Conservation (phyloP, 345 rosid species). For the Fremontodendron californicum region DNA sequence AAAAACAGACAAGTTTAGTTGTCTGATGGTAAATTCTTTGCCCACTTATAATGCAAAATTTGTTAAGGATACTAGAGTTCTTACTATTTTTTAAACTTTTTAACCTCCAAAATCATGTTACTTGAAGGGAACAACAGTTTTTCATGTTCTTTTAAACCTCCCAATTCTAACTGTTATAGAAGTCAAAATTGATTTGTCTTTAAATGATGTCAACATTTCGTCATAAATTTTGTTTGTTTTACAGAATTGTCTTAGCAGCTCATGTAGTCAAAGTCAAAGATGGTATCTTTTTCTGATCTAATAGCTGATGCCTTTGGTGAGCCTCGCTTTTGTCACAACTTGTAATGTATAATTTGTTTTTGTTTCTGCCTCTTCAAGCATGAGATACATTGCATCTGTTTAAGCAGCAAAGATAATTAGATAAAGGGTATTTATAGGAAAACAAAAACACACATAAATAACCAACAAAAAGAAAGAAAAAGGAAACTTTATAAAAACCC, state of each 20-base stretch:
- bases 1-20: neutral
- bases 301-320: conserved; percentile 5
- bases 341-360: no score
- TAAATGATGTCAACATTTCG: neutral
- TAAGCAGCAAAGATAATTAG: neutral
- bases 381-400: neutral
- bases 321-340: neutral
- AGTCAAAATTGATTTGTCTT: neutral
- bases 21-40: neutral
- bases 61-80: neutral
- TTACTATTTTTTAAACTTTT: neutral
- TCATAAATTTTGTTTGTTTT: neutral
- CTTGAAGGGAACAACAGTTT: neutral
- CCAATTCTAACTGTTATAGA: neutral
- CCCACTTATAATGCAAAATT: no score
- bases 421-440: neutral
- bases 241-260: neutral
- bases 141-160: neutral
- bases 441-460: neutral
- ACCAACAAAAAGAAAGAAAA: neutral
- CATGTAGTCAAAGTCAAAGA: neutral
- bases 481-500: neutral
- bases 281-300: neutral
- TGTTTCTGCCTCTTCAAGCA: neutral
- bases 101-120: neutral